Base-by-base conservation (phyloP, 2,329 filamentous ascomycete genomes). In the Xenoacremonium recifei region DNA sequence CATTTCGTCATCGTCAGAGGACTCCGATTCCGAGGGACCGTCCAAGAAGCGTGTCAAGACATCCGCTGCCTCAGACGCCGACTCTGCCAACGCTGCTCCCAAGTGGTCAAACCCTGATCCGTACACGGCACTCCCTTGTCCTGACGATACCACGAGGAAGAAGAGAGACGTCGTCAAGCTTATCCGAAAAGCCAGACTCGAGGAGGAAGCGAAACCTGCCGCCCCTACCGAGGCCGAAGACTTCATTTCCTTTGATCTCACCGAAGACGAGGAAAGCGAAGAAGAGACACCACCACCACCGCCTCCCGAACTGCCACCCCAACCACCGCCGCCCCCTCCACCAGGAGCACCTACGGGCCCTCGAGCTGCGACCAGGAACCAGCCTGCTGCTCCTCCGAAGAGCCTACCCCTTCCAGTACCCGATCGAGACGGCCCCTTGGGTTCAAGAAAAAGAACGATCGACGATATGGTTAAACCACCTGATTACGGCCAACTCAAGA, bases 91-190 rank as follows among this genome's bases (percentile, higher is more conserved):
- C 40, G 67, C 71, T 12, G 66, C 62, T 5, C 89, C 90, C 3
- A 90, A 87, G 63, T 97, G 92, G 92, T 96, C 90, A 4, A 97
- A 97, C 55, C 91, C 92, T 4, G 92, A 97, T 62, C 90, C 91
- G 0, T 96, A 97, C 65, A 95, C 89, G 5, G 87, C 82, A 3
- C 72, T 96, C 9, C 92, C 92, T 7, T 90, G 89, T 6, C 80
- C 84, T 0, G 86, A 91, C 50, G 85, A 90, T 40, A 74, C 72
- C 5, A 75, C 79, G 29, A 77, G 79, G 16, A 95, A 93, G 67
- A 89, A 85, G 65, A 84, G 82, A 53, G 90, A 96, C 52, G 85
- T 96, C 29, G 88, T 97, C 25, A 88, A 95, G 58, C 67, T 96
- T 47, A 96, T 97, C 54, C 84, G 91, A 54, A 96, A 96, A 61